Percentiles rank a stretch among this genome's conserved stretches.
Evolutionary conservation across 1,284 basidiomycete species (phyloP).

Genomic region (Rhodotorula sp.): DNA sequence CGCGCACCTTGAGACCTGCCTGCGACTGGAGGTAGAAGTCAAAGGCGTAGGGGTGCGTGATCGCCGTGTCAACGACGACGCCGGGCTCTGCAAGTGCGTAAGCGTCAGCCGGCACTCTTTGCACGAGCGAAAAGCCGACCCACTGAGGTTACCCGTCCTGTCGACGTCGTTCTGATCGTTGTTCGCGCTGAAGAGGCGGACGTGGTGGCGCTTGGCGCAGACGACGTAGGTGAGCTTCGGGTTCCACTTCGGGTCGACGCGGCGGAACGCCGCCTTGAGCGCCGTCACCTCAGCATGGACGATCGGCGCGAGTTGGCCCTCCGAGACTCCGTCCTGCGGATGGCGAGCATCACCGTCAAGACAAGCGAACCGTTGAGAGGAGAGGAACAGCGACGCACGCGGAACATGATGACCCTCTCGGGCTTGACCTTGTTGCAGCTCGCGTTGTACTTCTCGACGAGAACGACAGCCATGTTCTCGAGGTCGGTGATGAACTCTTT

Average conservation of each 20-base stretch:
- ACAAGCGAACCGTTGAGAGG: neutral
- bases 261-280: slow-evolving; percentile 46
- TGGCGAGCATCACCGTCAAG: slow-evolving; percentile 51
- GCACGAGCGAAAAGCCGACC: slow-evolving; percentile 27
- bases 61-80: slow-evolving; percentile 49
- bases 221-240: slow-evolving; percentile 53
- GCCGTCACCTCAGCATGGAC: slow-evolving; percentile 52
- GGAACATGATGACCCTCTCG: slow-evolving; percentile 23
- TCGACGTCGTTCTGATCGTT: slow-evolving; percentile 46
- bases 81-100: slow-evolving; percentile 18
- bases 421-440: slow-evolving; percentile 46
- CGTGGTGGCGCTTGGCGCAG: slow-evolving; percentile 53
- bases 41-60: slow-evolving; percentile 55
- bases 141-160: slow-evolving; percentile 53
- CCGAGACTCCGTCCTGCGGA: slow-evolving; percentile 57
- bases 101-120: neutral
- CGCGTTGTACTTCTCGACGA: slow-evolving; percentile 46
- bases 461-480: slow-evolving; percentile 45
- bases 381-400: slow-evolving; percentile 3
- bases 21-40: slow-evolving; percentile 53
- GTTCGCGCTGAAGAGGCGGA: slow-evolving; percentile 53
- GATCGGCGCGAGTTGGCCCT: slow-evolving; percentile 55
- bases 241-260: slow-evolving; percentile 46
- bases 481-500: slow-evolving; percentile 50
- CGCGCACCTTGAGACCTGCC: slow-evolving; percentile 42